Evolutionary conservation across 768 basidiomycete species (phyloP), one percentile per base, ranked within the genome.

Genomic region (Candolleomyces efflorescens): DNA sequence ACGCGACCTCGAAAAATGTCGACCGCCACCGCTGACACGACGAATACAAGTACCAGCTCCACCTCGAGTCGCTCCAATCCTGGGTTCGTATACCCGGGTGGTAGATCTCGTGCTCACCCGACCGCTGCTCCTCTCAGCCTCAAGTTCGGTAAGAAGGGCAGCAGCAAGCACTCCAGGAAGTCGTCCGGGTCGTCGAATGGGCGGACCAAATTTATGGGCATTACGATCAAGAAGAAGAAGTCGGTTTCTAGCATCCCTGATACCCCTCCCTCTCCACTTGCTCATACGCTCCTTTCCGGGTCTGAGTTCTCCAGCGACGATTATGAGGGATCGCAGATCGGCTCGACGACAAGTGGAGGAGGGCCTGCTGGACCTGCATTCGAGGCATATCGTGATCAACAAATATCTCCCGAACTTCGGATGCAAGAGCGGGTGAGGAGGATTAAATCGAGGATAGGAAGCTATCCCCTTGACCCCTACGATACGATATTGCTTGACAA

Each of bases 401-500:
- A 53, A 18, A 53, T 50, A 32, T 50, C 36, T 36, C n/a, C 56
- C 17, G 57, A 62, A 2, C 22, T 48, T 22, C 59, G 64, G 23
- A 59, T 52, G 20, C 59, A 59, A 17, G 59, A 64, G 37, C 53
- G 59, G n/a, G 56, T 58, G 3, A 51, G 32, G 15, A 50, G 55
- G 15, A 62, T 63, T 49, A 68, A 66, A 38, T 66, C 64, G 5
- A 62, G 65, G 5, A 62, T 67, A 38, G 68, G 69, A 6, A 58
- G 59, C 17, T 69, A 69, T 58, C 68, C 69, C 11, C 60, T 72
- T 15, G 68, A 72, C 55, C 68, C 84, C 0, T 87, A 84, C 60
- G 81, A 85, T 48, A 70, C 77, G 15, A 70, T 79, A 38, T 66
- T 78, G 11, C 69, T 85, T 20, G 82, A 84, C 61, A 86, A 78